A percentile compares a stretch with the other conserved stretches of the same genome.
phyloP scores from a whole-genome alignment of 163 green algal genomes.

The Chlorella variabilis region DNA sequence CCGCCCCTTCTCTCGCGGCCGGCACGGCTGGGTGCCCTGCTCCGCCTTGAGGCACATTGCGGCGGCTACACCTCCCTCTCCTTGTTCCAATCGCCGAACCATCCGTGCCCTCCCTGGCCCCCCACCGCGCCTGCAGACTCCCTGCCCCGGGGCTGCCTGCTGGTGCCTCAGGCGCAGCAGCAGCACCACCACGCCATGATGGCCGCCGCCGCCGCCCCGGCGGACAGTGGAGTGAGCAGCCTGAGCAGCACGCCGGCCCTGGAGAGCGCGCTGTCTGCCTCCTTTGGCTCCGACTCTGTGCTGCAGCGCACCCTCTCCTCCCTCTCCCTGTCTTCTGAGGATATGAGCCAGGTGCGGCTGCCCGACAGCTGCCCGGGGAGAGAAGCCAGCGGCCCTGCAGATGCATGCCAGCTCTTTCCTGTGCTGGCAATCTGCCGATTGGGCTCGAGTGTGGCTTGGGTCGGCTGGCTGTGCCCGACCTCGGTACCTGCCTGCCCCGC shows the following conservation, averaged over 20 bases:
- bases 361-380: background rate
- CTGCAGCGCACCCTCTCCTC: conserved; percentile 21
- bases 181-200: background rate
- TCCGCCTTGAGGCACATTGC: too few species aligned
- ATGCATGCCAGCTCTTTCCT: too few species aligned
- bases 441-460: too few species aligned
- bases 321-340: conserved; percentile 22
- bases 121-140: background rate
- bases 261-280: background rate
- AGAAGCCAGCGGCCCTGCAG: too few species aligned
- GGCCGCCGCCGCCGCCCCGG: background rate
- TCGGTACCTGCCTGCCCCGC: background rate
- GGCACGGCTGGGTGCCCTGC: too few species aligned
- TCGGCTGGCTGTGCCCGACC: too few species aligned
- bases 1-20: too few species aligned
- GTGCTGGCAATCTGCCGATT: too few species aligned
- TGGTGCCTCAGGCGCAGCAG: background rate
- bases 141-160: background rate
- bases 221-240: conserved; percentile 29
- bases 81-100: too few species aligned
- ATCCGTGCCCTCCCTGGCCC: background rate
- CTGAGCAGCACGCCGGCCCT: conserved; percentile 32
- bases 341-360: conserved; percentile 5
- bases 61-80: too few species aligned
- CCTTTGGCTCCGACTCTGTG: background rate